Evolutionary conservation across 169 alveolate species (phyloP).

Genomic region (Pseudocohnilembus persalinus): DNA sequence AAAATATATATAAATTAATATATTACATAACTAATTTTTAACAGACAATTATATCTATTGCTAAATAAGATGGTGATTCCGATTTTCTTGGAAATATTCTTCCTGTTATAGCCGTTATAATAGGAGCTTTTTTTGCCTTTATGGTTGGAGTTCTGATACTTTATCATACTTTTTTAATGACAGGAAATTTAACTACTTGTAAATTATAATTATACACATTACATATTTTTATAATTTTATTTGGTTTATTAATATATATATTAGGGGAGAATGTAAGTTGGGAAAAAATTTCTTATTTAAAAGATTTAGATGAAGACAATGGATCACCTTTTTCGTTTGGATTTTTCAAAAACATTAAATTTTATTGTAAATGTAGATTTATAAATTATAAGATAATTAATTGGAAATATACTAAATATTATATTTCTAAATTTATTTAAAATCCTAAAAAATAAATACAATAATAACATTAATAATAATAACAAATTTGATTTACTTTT

Average conservation of each 20-base stretch:
- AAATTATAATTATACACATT: not conserved
- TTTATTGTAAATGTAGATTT: conserved; percentile 33
- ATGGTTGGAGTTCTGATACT: conserved; percentile 39
- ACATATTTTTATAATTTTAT: not conserved
- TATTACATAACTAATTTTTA: too few species aligned
- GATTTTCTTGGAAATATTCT: not conserved
- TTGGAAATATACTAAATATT: not conserved
- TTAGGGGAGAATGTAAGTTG: conserved; percentile 64
- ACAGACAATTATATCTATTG: too few species aligned
- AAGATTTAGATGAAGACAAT: conserved; percentile 50
- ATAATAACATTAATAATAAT: too few species aligned
- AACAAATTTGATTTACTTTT: too few species aligned
- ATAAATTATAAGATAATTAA: too few species aligned
- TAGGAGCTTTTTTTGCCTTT: conserved; percentile 22
- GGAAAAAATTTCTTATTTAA: conserved; percentile 66
- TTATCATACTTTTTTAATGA: conserved; percentile 54
- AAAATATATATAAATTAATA: too few species aligned
- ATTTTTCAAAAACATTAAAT: conserved; percentile 29
- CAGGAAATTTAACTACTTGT: conserved; percentile 65
- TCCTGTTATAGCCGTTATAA: not conserved
- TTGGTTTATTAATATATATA: not conserved
- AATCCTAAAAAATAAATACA: too few species aligned
- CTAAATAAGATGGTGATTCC: too few species aligned
- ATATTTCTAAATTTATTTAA: too few species aligned
- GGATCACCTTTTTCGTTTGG: conserved; percentile 65